These are phyloP conservation scores for Suillus hirtellus DNA, from an alignment of 768 basidiomycete genomes.

Conservation along the genomic window DNA sequence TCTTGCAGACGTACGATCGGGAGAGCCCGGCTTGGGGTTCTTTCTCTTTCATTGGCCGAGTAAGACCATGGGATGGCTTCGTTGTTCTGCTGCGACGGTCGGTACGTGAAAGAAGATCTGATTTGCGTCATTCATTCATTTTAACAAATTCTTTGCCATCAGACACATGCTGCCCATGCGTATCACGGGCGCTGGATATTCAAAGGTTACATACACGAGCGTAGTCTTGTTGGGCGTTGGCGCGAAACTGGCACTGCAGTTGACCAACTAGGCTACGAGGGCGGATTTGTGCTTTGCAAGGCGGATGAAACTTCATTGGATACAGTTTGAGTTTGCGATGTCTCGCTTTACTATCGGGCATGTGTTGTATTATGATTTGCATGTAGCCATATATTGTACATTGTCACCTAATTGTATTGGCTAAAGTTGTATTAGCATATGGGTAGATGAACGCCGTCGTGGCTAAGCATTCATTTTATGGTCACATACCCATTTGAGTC, in stretches of 20 bases:
- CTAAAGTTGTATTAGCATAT: not conserved
- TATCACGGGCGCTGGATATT: slow-evolving; percentile 49
- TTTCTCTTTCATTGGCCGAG: slow-evolving; percentile 45
- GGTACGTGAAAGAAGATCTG: slow-evolving; percentile 32
- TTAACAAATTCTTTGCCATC: slow-evolving; percentile 17
- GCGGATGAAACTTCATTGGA: slow-evolving; percentile 22
- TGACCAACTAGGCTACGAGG: slow-evolving; percentile 46
- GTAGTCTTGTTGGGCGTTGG: slow-evolving; percentile 55
- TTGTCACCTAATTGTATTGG: slow-evolving; percentile 15
- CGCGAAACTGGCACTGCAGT: slow-evolving; percentile 46
- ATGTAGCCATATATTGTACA: slow-evolving; percentile 14
- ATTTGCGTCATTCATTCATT: slow-evolving; percentile 9
- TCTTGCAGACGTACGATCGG: slow-evolving; percentile 40
- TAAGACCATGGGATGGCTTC: slow-evolving; percentile 53
- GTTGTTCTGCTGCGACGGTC: slow-evolving; percentile 46
- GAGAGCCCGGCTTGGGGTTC: slow-evolving; percentile 53
- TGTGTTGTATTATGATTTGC: slow-evolving; percentile 17
- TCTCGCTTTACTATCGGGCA: not conserved
- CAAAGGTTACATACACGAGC: slow-evolving; percentile 51
- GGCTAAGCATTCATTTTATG: not conserved
- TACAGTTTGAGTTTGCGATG: not conserved
- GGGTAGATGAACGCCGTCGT: slow-evolving; percentile 4
- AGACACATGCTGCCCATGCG: slow-evolving; percentile 35
- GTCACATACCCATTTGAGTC: not conserved
- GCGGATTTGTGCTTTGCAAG: slow-evolving; percentile 47